phyloP scores from a whole-genome alignment of 2,329 filamentous ascomycete genomes.

The Pezicula neosporulosa region DNA sequence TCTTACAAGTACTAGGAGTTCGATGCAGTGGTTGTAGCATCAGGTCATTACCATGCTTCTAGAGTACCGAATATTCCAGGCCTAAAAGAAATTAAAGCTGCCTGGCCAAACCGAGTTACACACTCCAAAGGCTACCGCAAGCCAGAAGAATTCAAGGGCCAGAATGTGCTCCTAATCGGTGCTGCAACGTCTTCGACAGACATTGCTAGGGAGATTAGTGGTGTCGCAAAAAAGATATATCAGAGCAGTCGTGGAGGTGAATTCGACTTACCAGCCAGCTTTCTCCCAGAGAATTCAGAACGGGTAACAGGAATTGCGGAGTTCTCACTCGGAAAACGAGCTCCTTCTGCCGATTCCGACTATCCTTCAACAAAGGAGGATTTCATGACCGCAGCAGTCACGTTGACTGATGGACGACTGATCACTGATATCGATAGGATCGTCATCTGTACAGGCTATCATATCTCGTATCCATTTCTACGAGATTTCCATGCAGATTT shows the following conservation, averaged over 20 bases:
- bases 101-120: constrained; percentile 48
- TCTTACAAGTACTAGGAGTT: constrained; percentile 34
- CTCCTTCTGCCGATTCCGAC: background rate
- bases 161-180: constrained; percentile 55
- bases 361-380: background rate
- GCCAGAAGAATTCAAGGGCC: constrained; percentile 52
- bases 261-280: constrained; percentile 17
- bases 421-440: constrained; percentile 57
- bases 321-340: background rate
- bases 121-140: constrained; percentile 73
- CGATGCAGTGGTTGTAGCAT: constrained; percentile 63
- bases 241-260: constrained; percentile 19
- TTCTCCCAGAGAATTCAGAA: constrained; percentile 13
- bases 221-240: constrained; percentile 19
- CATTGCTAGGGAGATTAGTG: constrained; percentile 14
- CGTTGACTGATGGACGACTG: constrained; percentile 48
- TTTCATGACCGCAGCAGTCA: constrained; percentile 24
- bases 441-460: constrained; percentile 66
- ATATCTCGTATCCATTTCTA: constrained; percentile 64
- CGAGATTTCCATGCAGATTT: constrained; percentile 37
- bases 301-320: constrained; percentile 15
- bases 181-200: constrained; percentile 49
- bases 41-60: constrained; percentile 64
- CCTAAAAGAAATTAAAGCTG: constrained; percentile 51
- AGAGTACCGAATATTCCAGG: constrained; percentile 59